These are phyloP conservation scores for Saccharomycopsis sp. DNA, from an alignment of 805 yeast species.

Conservation along the genomic window DNA sequence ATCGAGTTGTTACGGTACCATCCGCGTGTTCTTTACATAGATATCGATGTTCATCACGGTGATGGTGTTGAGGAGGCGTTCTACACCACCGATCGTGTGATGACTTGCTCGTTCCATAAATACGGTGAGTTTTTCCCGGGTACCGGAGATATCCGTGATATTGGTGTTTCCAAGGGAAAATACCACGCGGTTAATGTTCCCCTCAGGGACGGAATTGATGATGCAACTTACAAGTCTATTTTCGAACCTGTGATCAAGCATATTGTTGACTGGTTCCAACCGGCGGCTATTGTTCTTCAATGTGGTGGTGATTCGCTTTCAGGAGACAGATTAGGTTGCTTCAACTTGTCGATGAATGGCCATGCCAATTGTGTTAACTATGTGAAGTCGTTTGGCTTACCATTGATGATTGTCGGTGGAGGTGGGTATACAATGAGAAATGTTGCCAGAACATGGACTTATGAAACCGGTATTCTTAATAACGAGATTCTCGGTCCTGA, in stretches of 20 bases:
- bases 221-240: slow-evolving; percentile 65
- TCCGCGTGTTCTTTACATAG: slow-evolving; percentile 82
- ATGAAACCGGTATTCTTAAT: slow-evolving; percentile 82
- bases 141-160: slow-evolving; percentile 80
- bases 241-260: slow-evolving; percentile 83
- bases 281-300: slow-evolving; percentile 93
- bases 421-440: slow-evolving; percentile 98
- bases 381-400: slow-evolving; percentile 79
- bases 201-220: slow-evolving; percentile 89
- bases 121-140: slow-evolving; percentile 88
- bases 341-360: slow-evolving; percentile 86
- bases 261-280: slow-evolving; percentile 82
- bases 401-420: slow-evolving; percentile 92
- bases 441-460: slow-evolving; percentile 93
- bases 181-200: slow-evolving; percentile 84
- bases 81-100: slow-evolving; percentile 84
- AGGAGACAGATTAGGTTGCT: slow-evolving; percentile 93
- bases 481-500: slow-evolving; percentile 70
- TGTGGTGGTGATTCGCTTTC: slow-evolving; percentile 98
- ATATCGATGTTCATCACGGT: slow-evolving; percentile 89
- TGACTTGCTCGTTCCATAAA: slow-evolving; percentile 87
- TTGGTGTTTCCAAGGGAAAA: slow-evolving; percentile 80
- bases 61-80: slow-evolving; percentile 96
- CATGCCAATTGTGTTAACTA: slow-evolving; percentile 95
- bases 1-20: slow-evolving; percentile 72